Base-by-base conservation (phyloP, 1,284 basidiomycete species). In the Filobasidium uniguttulatum region DNA sequence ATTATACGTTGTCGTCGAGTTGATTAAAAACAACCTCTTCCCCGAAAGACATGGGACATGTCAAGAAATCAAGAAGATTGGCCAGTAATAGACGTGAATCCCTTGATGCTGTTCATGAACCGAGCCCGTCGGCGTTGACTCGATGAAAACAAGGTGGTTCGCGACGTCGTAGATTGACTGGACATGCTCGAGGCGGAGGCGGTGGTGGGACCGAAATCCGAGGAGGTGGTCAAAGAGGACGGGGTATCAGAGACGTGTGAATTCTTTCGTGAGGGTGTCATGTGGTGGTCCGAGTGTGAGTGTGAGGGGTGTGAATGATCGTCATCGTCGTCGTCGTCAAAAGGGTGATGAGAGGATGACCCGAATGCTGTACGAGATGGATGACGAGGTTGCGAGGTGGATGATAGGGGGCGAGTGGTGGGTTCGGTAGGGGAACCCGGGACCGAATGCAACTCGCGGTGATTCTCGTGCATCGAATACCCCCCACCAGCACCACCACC, bases 51-150 rank as follows among this genome's bases (percentile, higher is more conserved):
- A n/a, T n/a, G n/a, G n/a, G n/a, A n/a, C 31, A n/a, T 33, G 31
- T 33, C 9, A 10, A n/a, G 31, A 33, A n/a, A 33, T 33, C 31
- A n/a, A 9, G n/a, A n/a, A 33, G 9, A 10, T 14, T 43, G 26
- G 40, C 40, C 40, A 3, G 40, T 43, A 15, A 43, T 43, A 4
- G 50, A 41, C 22, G 50, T 52, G 23, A 52, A 45, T 37, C 46
- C 37, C n/a, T 52, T 52, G 37, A 52, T 37, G 31, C 45, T 45
- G n/a, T 41, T 30, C 31, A 52, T 44, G 26, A 52, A 52, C 30
- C 50, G 37, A 20, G 44, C 38, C 23, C 50, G 47, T 22, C 50
- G 50, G 2, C 50, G 22, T 52, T 52, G 25, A 40, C 38, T 19
- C 33, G 12, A n/a, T 41, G 14, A 37, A 14, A 7, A 10, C 14